Percentiles rank a stretch among this genome's conserved stretches.
These are phyloP conservation scores for Ogataea polymorpha DNA, from an alignment of 805 yeast genomes.

Conservation along the genomic window DNA sequence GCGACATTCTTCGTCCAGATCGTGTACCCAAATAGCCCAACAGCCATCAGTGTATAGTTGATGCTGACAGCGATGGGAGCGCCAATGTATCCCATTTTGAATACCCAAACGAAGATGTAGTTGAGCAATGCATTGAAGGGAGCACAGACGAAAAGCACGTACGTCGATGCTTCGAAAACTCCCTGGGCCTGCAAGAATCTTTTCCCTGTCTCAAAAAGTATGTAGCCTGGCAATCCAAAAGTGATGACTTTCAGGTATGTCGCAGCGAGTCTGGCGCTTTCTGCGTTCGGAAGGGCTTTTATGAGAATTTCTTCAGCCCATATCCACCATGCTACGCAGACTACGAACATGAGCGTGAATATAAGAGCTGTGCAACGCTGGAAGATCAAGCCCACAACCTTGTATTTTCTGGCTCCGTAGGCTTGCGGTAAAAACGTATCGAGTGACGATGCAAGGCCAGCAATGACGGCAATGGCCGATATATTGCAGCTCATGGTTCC, in stretches of 20 bases:
- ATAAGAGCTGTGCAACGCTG: conserved; percentile 63
- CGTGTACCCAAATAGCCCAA: conserved; percentile 48
- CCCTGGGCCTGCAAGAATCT: conserved; percentile 76
- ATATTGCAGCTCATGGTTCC: conserved; percentile 79
- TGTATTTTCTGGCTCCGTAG: conserved; percentile 63
- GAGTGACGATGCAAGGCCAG: conserved; percentile 74
- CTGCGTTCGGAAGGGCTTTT: conserved; percentile 41
- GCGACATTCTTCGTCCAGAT: conserved; percentile 41
- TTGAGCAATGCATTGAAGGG: conserved; percentile 70
- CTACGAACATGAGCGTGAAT: conserved; percentile 48
- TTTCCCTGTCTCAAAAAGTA: conserved; percentile 63
- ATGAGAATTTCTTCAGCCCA: conserved; percentile 49
- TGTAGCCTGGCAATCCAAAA: conserved; percentile 71
- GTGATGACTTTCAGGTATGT: conserved; percentile 52
- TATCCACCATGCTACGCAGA: conserved; percentile 58
- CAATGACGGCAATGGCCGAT: conserved; percentile 69
- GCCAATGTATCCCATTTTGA: conserved; percentile 66
- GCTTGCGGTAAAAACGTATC: conserved; percentile 81
- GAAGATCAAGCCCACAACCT: conserved; percentile 64
- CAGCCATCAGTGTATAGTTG: conserved; percentile 70
- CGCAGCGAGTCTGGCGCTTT: conserved; percentile 52
- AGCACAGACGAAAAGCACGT: conserved; percentile 66
- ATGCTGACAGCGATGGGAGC: conserved; percentile 75
- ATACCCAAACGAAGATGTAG: conserved; percentile 67
- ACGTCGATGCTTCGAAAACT: conserved; percentile 75